phyloP scores from a whole-genome alignment of 2,329 filamentous ascomycete genomes.

The Venturia nashicola region DNA sequence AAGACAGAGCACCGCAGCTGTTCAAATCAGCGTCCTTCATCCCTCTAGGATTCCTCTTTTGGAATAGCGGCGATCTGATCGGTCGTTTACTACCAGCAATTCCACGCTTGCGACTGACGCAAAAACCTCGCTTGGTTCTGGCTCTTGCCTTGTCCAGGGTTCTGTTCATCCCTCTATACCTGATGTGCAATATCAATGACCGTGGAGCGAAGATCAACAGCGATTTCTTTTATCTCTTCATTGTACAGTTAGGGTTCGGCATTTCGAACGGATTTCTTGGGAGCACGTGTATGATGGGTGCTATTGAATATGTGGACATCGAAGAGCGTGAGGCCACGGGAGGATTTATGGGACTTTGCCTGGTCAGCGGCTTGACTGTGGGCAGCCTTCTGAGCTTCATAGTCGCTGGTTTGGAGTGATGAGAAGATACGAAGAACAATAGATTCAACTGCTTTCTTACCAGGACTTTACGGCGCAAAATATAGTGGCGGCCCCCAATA shows the following conservation, averaged over 20 bases:
- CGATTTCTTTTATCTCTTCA: slow-evolving; percentile 75
- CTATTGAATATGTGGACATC: slow-evolving; percentile 66
- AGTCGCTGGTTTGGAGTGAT: slow-evolving; percentile 18
- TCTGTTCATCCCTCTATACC: slow-evolving; percentile 70
- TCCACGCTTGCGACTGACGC: slow-evolving; percentile 43
- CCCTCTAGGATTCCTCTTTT: slow-evolving; percentile 79
- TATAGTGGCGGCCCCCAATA: too few relatives aligned
- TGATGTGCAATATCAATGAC: slow-evolving; percentile 78
- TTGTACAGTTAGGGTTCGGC: slow-evolving; percentile 78
- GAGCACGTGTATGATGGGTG: slow-evolving; percentile 84
- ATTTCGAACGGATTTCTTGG: slow-evolving; percentile 78
- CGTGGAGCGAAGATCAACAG: slow-evolving; percentile 60
- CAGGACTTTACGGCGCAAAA: too few relatives aligned
- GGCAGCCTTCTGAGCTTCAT: slow-evolving; percentile 89
- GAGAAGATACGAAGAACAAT: too few relatives aligned
- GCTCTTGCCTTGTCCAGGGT: slow-evolving; percentile 51
- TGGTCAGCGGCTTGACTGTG: slow-evolving; percentile 70
- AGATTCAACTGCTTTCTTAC: too few relatives aligned
- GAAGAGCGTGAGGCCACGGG: slow-evolving; percentile 80
- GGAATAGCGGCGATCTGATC: slow-evolving; percentile 78
- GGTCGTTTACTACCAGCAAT: slow-evolving; percentile 59
- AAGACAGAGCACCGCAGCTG: slow-evolving; percentile 39
- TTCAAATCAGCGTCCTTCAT: slow-evolving; percentile 71
- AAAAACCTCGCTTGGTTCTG: slow-evolving; percentile 57
- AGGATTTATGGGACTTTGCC: slow-evolving; percentile 83